Conservation (phyloP, 164 flowering plant species). For the Annona cherimola region DNA sequence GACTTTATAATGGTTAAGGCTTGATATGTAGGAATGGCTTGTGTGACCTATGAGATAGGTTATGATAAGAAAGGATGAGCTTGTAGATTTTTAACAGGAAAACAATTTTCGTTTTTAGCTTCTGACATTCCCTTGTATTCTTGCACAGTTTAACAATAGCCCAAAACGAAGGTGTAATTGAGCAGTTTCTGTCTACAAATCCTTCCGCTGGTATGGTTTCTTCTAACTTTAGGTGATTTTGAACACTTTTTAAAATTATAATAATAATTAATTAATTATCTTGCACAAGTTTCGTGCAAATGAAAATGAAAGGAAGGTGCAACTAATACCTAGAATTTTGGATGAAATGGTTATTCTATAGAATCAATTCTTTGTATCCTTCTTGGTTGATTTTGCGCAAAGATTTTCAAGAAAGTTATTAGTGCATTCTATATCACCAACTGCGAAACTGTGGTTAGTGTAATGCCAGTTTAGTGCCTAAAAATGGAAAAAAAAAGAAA, state of each 20-base stretch:
- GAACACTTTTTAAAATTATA: neutral
- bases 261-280: too few relatives aligned
- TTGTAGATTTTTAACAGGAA: neutral
- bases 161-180: conserved; percentile 84
- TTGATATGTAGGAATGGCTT: neutral
- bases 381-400: neutral
- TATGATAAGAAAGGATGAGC: neutral
- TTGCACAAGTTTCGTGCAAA: neutral
- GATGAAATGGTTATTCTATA: neutral
- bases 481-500: too few relatives aligned
- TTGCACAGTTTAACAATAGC: conserved; percentile 67
- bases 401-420: too few relatives aligned
- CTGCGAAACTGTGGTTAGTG: neutral
- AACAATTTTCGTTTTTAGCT: neutral
- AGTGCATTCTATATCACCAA: neutral
- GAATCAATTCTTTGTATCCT: neutral
- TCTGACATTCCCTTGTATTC: neutral
- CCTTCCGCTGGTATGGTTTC: conserved; percentile 53
- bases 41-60: neutral
- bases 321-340: neutral
- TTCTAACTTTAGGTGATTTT: neutral
- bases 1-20: neutral
- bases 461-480: too few relatives aligned
- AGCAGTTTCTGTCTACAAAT: conserved; percentile 58
- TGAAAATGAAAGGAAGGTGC: neutral